A percentile compares a stretch with the other conserved stretches of the same genome.
phyloP scores from a whole-genome alignment of 495 filamentous ascomycete genomes.

The Opeltia flavorubescens region DNA sequence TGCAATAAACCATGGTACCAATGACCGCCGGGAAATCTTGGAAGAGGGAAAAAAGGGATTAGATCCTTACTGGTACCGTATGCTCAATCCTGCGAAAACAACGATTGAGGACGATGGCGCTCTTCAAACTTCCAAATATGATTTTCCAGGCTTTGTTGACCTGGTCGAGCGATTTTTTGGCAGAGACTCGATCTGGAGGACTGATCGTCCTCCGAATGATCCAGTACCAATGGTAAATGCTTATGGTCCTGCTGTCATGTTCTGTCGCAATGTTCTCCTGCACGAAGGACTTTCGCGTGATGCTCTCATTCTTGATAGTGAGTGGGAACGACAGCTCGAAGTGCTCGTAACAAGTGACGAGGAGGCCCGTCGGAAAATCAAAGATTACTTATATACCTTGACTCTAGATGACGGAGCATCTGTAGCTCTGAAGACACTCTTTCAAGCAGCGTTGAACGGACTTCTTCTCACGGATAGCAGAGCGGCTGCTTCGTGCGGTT shows the following conservation, averaged over 20 bases:
- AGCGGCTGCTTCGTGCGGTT: slow-evolving; percentile 39
- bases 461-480: slow-evolving; percentile 34
- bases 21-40: slow-evolving; percentile 62
- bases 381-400: slow-evolving; percentile 29
- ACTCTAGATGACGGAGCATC: slow-evolving; percentile 11
- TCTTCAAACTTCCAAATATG: slow-evolving; percentile 22
- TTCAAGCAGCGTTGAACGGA: slow-evolving; percentile 43
- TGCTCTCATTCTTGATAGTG: slow-evolving; percentile 49
- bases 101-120: slow-evolving; percentile 8
- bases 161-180: slow-evolving; percentile 14
- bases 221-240: slow-evolving; percentile 32
- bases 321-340: slow-evolving; percentile 76
- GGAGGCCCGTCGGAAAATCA: slow-evolving; percentile 42
- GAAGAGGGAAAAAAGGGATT: slow-evolving; percentile 87
- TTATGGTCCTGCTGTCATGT: slow-evolving; percentile 50
- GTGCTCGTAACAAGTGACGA: slow-evolving; percentile 51
- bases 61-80: slow-evolving; percentile 63
- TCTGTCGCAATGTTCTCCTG: slow-evolving; percentile 60
- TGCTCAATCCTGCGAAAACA: slow-evolving; percentile 38
- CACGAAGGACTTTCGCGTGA: slow-evolving; percentile 47
- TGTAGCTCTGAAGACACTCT: slow-evolving; percentile 23
- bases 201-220: slow-evolving; percentile 17
- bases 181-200: slow-evolving; percentile 13
- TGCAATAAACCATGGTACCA: slow-evolving; percentile 47
- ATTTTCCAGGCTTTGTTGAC: slow-evolving; percentile 32